A percentile compares a stretch with the other conserved stretches of the same genome.
These are phyloP conservation scores for Candolleomyces aberdarensis DNA, from an alignment of 768 basidiomycete genomes.

Conservation along the genomic window DNA sequence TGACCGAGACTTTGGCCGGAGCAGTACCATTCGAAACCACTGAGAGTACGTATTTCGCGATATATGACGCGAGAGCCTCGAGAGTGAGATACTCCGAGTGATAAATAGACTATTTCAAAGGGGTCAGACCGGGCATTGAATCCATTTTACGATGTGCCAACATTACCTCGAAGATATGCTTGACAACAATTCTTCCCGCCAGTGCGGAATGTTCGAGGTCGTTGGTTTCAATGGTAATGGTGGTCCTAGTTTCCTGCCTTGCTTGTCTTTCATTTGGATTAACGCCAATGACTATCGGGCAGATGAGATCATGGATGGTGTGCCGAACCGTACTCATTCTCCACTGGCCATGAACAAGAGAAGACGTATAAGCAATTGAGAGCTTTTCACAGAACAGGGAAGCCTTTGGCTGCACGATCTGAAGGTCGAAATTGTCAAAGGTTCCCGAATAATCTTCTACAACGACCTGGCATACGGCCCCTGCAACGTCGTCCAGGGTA, in stretches of 20 bases:
- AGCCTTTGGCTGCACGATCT: constrained; percentile 45
- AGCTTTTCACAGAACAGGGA: constrained; percentile 48
- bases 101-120: constrained; percentile 1
- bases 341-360: constrained; percentile 17
- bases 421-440: constrained; percentile 26
- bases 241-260: constrained; percentile 57
- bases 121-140: background rate
- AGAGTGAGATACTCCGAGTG: constrained; percentile 61
- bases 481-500: constrained; percentile 45
- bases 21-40: constrained; percentile 12
- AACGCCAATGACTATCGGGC: constrained; percentile 62
- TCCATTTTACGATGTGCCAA: background rate
- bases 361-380: constrained; percentile 34
- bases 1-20: constrained; percentile 43
- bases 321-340: constrained; percentile 16
- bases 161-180: constrained; percentile 31
- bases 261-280: constrained; percentile 62
- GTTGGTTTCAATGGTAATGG: constrained; percentile 28
- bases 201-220: constrained; percentile 19
- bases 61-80: constrained; percentile 62
- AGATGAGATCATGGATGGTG: constrained; percentile 39
- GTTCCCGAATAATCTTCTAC: constrained; percentile 32
- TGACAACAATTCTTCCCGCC: constrained; percentile 41
- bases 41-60: constrained; percentile 46
- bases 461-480: constrained; percentile 36